These are phyloP conservation scores for Arthrocladium fulminans DNA, from an alignment of 2,329 filamentous ascomycete species.

Conservation along the genomic window DNA sequence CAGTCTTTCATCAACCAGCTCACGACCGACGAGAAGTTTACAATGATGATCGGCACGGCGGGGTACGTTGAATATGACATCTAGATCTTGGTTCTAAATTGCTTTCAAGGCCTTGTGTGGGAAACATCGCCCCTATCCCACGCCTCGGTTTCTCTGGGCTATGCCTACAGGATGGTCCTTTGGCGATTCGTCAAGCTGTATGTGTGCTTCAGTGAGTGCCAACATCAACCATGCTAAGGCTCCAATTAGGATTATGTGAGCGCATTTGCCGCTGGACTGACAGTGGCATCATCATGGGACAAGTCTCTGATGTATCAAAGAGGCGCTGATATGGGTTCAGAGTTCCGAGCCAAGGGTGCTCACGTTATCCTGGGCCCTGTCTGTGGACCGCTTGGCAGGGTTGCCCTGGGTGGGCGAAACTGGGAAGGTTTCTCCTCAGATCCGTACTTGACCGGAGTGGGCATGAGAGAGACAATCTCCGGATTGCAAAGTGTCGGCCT, in stretches of 20 bases:
- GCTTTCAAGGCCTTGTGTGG: constrained; percentile 16
- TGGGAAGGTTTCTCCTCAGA: constrained; percentile 44
- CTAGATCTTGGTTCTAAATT: too few relatives aligned
- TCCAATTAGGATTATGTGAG: neutral
- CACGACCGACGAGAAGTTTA: constrained; percentile 35
- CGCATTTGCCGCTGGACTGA: constrained; percentile 24
- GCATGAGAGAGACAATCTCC: constrained; percentile 35
- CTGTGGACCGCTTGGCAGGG: constrained; percentile 30
- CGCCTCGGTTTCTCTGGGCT: constrained; percentile 28
- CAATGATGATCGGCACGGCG: constrained; percentile 16
- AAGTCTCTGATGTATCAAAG: constrained; percentile 27
- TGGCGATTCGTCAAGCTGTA: constrained; percentile 5
- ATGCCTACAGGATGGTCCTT: constrained; percentile 22
- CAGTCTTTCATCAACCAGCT: constrained; percentile 31
- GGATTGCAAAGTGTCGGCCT: constrained; percentile 39
- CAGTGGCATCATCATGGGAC: constrained; percentile 32
- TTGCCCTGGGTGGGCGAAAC: constrained; percentile 36
- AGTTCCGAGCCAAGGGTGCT: constrained; percentile 36
- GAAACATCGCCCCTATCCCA: constrained; percentile 26
- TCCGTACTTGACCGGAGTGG: constrained; percentile 39
- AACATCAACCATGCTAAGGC: too few relatives aligned
- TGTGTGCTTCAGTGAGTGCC: too few relatives aligned
- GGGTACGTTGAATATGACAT: too few relatives aligned
- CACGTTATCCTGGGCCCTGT: constrained; percentile 37
- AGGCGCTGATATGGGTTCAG: constrained; percentile 27